Base-by-base conservation (phyloP, 1,139 yeast genomes). In the Geotrichum fermentans region DNA sequence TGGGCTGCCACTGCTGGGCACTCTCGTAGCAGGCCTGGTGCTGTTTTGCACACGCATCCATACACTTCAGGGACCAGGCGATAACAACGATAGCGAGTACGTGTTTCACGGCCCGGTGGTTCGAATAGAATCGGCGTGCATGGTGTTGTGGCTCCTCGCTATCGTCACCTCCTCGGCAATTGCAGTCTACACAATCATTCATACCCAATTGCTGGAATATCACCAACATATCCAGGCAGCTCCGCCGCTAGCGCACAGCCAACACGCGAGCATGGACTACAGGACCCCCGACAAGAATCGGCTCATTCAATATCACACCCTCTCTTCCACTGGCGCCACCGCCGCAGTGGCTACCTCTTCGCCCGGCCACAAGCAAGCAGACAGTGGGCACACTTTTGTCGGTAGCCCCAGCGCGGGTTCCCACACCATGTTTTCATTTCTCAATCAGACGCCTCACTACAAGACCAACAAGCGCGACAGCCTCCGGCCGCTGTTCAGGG, bases 101-200 rank as follows among this genome's bases (percentile, higher is more conserved):
- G n/a, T n/a, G n/a, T 10, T 21, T 33, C 33, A 21, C 4, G 13
- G 16, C 17, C 14, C 14, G n/a, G 21, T n/a, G 32, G 24, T 22
- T 21, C 36, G 18, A 10, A 28, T 39, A 33, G 41, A 40, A 20
- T 24, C 36, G 6, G 43, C 40, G 2, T 30, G 35, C 37, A 38
- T 47, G n/a, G 33, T 42, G 13, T 24, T 42, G 18, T 47, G 50
- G 50, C n/a, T 42, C n/a, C 21, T 33, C 3, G 20, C 50, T 8
- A 33, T 42, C 18, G 26, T 38, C 2, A 28, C 43, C 17, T 37
- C 40, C 10, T 43, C 46, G 18, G 42, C 38, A 40, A 34, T 36
- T 2, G 18, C 35, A n/a, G 41, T 38, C 26, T 47, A 37, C 18
- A 22, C 47, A 7, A 34, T 42, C 11, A 32, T 47, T 40, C 41